Evolutionary conservation across 2,329 filamentous ascomycete species (phyloP).

Genomic region (Cryphonectria japonica): DNA sequence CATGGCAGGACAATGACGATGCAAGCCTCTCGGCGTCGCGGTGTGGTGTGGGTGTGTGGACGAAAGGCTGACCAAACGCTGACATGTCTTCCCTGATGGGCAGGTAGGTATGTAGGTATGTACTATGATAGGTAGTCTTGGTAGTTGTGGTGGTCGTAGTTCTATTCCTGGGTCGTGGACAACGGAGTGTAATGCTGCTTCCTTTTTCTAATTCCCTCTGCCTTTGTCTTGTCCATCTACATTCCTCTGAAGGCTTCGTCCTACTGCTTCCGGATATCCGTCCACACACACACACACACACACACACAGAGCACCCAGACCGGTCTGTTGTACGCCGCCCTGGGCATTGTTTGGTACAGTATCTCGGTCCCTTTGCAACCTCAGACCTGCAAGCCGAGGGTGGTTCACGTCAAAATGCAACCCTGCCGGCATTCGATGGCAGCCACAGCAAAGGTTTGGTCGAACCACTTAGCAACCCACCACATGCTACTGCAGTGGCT

Average conservation of each 20-base stretch:
- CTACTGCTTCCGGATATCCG: not conserved
- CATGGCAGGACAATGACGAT: not conserved
- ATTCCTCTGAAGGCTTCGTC: not conserved
- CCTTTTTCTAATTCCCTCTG: not conserved
- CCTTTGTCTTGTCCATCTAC: not conserved
- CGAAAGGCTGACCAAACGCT: not conserved
- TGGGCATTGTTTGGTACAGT: not conserved
- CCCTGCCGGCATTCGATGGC: not conserved
- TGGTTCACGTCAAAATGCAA: conserved; percentile 7
- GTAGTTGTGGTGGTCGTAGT: not conserved
- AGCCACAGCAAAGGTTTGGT: not conserved
- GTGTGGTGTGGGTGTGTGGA: not conserved
- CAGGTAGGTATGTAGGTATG: not conserved
- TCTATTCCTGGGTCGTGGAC: not conserved
- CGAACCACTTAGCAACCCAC: not conserved
- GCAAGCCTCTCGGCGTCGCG: not conserved
- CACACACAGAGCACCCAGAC: not conserved
- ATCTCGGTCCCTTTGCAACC: conserved; percentile 8
- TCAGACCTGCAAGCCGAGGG: conserved; percentile 1
- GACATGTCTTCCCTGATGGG: not conserved
- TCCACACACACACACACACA: not conserved
- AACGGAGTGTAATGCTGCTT: not conserved
- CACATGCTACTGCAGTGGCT: not conserved
- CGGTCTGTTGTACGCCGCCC: not conserved
- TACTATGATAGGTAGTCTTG: not conserved